Conservation (phyloP, 345 rosid genomes). For the Erucastrum elatum region DNA sequence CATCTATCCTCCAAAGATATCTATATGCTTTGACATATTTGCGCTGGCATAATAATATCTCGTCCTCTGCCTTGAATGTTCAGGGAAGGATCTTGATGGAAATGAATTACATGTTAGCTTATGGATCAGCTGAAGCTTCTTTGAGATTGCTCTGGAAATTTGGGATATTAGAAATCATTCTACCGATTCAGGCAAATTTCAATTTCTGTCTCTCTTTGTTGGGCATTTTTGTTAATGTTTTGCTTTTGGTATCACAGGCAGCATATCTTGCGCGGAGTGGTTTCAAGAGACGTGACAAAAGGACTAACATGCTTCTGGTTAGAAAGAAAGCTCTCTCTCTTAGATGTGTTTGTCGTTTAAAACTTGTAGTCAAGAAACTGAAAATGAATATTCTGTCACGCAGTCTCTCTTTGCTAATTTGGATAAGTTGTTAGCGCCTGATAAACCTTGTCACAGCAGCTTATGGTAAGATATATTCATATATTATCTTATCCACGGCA, state of each 20-base stretch:
- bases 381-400: constrained; percentile 35
- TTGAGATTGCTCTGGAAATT: constrained; percentile 88
- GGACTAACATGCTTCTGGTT: constrained; percentile 95
- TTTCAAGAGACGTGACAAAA: constrained; percentile 83
- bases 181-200: constrained; percentile 73
- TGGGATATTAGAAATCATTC: constrained; percentile 81
- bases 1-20: neutral
- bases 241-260: constrained; percentile 54
- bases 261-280: constrained; percentile 69
- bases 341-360: neutral
- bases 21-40: neutral
- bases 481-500: neutral
- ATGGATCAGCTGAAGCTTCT: constrained; percentile 96
- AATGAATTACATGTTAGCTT: constrained; percentile 96
- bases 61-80: constrained; percentile 12
- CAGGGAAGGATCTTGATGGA: constrained; percentile 91
- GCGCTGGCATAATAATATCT: neutral
- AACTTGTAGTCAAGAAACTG: constrained; percentile 13
- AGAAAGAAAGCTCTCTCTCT: constrained; percentile 5
- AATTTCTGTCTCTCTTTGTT: constrained; percentile 9
- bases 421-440: constrained; percentile 84
- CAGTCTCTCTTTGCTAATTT: constrained; percentile 79
- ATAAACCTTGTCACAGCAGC: constrained; percentile 87
- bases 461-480: constrained; percentile 63
- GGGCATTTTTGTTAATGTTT: neutral